Base-by-base conservation (phyloP, 129 eudicot genomes). In the Arctium lappa region DNA sequence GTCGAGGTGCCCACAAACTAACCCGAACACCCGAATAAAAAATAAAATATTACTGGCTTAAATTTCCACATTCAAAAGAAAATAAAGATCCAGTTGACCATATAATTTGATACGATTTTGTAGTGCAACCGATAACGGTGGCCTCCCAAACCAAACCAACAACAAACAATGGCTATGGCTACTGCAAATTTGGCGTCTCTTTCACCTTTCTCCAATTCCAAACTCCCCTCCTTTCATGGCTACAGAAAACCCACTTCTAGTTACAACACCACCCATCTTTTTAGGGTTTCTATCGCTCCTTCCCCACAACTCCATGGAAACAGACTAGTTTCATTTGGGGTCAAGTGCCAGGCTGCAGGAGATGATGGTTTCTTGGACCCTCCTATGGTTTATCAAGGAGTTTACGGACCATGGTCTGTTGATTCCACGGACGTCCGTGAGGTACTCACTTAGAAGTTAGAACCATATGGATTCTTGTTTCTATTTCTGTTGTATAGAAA, bases 361-460 rank as follows among this genome's bases (percentile, higher is more conserved):
- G 87, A 82, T 34, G 82, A 76, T 38, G 62, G 79, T 29, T 46
- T 75, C 30, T 30, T 76, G 39, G 76, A 77, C 32, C 79, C 86
- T n/a, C 56, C 90, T 3, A 62, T 44, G 18, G 87, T 86, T 10
- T 94, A 90, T 86, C 92, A 89, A 88, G 98, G 98, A 40, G 76
- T 89, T 32, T 94, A 92, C 83, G 98, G 98, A 42, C 98, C 97
- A 1, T 94, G 98, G 98, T 86, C 93, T 60, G 79, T 92, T 36
- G 95, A 94, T 82, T 80, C 95, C 37, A 48, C 93, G 50, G 98
- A 94, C 78, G 81, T 92, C 83, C 97, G 91, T 69, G 98, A 94
- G 91, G 91, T 91, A 74, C 27, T 22, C 27, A 22, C 27, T 22
- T 22, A 22, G 27, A 22, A 22, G 27, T 22, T 22, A 22, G 27